Evolutionary conservation across 1,284 basidiomycete genomes (phyloP), one percentile per base, ranked within the genome.

Genomic region (Ceratobasidium sp.): DNA sequence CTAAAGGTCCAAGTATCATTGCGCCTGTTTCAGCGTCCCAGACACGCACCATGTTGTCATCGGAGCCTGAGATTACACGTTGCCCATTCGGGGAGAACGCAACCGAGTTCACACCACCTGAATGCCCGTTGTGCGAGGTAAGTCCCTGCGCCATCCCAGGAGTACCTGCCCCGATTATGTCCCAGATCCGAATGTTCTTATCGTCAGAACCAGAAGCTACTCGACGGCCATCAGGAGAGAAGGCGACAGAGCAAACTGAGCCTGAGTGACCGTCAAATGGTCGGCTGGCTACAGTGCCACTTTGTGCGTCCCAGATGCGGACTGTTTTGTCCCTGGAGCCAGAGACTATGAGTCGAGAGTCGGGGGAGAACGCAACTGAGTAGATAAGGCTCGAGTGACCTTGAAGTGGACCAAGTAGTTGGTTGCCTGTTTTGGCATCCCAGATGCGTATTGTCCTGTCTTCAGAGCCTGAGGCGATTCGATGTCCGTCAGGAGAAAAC

Each of bases 351-450:
- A 5, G 33, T 17, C 26, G 40, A 28, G 70, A 52, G 68, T 79
- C 78, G 23, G 86, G 85, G 15, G 84, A 83, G 81, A 87, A 87
- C n/a, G 81, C 82, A 74, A 87, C 86, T 2, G 83, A 85, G 69
- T 1, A 44, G 3, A 48, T 23, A 26, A 26, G n/a, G 23, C n/a
- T 9, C 28, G 76, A 59, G 38, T 62, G 26, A 52, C 54, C 57
- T 20, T 54, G 69, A n/a, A 76, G 76, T 0, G 71, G 42, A 48
- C n/a, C 46, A 15, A 7, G 10, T n/a, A n/a, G n/a, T 15, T 67
- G 5, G 0, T 44, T 4, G 38, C 23, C 52, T 0, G 20, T 33
- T 28, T 28, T 20, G 6, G 52, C 38, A 13, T 56, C 28, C 46
- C n/a, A n/a, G 23, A 67, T 4, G 50, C 13, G 7, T 28, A 44